phyloP scores from a whole-genome alignment of 495 filamentous ascomycete species.

The Clohesyomyces aquaticus region DNA sequence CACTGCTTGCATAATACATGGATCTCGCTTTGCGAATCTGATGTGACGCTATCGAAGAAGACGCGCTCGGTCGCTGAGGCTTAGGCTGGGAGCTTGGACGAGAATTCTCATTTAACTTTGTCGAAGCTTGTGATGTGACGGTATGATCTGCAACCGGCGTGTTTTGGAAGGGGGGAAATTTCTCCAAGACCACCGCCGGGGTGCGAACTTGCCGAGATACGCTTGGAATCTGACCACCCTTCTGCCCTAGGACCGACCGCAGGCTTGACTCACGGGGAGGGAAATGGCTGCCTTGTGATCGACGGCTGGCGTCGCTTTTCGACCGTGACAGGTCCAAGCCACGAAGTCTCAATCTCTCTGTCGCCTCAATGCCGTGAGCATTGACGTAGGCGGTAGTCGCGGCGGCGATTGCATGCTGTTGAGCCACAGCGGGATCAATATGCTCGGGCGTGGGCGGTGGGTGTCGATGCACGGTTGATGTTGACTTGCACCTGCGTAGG shows the following conservation, averaged over 20 bases:
- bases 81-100: constrained; percentile 33
- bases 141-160: constrained; percentile 8
- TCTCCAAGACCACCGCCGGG: constrained; percentile 10
- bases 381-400: constrained; percentile 45
- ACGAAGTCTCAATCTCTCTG: constrained; percentile 14
- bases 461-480: constrained; percentile 37
- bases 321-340: constrained; percentile 14
- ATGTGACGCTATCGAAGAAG: constrained; percentile 23
- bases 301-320: constrained; percentile 37
- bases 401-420: constrained; percentile 45
- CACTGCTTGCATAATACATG: constrained; percentile 40
- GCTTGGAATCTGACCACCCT: constrained; percentile 5
- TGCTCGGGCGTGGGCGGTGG: constrained; percentile 15
- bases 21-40: constrained; percentile 38
- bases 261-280: constrained; percentile 33
- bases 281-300: constrained; percentile 40
- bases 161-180: constrained; percentile 15
- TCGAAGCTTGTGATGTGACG: constrained; percentile 9
- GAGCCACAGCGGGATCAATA: constrained; percentile 41
- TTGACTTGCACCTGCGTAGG: constrained; percentile 44
- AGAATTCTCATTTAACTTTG: constrained; percentile 29
- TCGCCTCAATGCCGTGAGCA: constrained; percentile 27
- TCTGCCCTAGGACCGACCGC: constrained; percentile 19
- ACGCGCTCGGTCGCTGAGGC: constrained; percentile 13
- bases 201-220: constrained; percentile 6